A percentile compares a stretch with the other conserved stretches of the same genome.
phyloP scores from a whole-genome alignment of 2,329 filamentous ascomycete species.

The Emydomyces testavorans region DNA sequence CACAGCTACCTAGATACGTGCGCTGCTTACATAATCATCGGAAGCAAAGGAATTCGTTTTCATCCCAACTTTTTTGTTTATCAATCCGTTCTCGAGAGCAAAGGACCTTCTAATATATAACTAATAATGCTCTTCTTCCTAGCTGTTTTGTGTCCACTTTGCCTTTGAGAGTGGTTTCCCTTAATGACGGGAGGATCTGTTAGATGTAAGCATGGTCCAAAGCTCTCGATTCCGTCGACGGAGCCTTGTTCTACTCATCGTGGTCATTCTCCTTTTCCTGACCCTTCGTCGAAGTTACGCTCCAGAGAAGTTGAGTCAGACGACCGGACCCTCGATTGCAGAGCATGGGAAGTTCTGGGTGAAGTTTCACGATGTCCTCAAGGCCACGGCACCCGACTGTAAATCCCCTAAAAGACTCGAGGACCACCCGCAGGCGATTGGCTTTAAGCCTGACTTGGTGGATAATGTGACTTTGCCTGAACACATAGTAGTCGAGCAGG shows the following conservation, averaged over 20 bases:
- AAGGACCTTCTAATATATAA: no score
- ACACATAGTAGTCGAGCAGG: slow-evolving; percentile 13
- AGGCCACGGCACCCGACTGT: slow-evolving; percentile 14
- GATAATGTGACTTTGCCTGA: slow-evolving; percentile 14
- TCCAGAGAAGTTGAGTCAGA: neutral
- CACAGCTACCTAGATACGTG: no score
- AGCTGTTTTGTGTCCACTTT: neutral
- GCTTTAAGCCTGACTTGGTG: slow-evolving; percentile 16
- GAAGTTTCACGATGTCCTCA: slow-evolving; percentile 15
- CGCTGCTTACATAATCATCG: no score
- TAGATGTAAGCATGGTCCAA: slow-evolving; percentile 7
- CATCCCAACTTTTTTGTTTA: no score
- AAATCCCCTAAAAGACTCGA: slow-evolving; percentile 15
- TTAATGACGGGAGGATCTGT: neutral
- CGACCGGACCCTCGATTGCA: neutral
- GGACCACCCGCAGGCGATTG: slow-evolving; percentile 13
- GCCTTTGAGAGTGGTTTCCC: neutral
- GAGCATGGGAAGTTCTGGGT: slow-evolving; percentile 17
- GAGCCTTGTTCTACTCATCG: slow-evolving; percentile 9
- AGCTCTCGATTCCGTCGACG: slow-evolving; percentile 11
- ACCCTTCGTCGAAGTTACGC: slow-evolving; percentile 3
- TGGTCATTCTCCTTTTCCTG: slow-evolving; percentile 10
- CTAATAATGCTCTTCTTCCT: neutral
- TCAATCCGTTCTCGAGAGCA: no score
- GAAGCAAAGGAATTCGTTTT: no score